A percentile compares a stretch with the other conserved stretches of the same genome.
These are phyloP conservation scores for Melocanna baccifera DNA, from an alignment of 176 grass and related monocot genomes.

Conservation along the genomic window DNA sequence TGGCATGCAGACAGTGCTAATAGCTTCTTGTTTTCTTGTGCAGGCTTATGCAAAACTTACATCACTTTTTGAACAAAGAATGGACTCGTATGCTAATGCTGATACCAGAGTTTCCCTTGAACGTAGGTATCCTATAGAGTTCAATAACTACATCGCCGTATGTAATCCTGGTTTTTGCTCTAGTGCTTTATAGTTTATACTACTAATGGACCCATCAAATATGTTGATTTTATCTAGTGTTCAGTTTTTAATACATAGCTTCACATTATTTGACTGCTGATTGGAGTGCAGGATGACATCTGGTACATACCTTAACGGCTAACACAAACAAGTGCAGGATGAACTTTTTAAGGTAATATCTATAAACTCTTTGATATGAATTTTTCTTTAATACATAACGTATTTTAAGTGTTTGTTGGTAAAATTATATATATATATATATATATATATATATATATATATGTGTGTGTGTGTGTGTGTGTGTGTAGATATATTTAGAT, in stretches of 20 bases:
- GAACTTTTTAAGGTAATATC: no score
- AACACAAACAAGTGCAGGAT: no score
- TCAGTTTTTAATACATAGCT: background rate
- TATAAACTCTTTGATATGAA: no score
- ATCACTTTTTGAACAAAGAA: constrained; percentile 78
- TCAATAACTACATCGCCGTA: background rate
- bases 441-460: no score
- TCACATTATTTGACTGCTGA: background rate
- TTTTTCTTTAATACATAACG: no score
- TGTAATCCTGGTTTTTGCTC: constrained; percentile 3
- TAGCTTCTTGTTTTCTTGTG: constrained; percentile 16
- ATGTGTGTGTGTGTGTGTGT: no score
- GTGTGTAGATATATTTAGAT: no score
- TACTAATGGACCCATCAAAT: background rate
- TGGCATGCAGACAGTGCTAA: background rate
- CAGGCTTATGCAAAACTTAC: constrained; percentile 82
- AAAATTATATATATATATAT: no score
- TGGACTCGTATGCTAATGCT: constrained; percentile 82
- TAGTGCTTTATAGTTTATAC: background rate
- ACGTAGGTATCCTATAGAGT: constrained; percentile 44
- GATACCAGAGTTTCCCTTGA: constrained; percentile 87
- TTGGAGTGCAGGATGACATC: no score
- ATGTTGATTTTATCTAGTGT: background rate
- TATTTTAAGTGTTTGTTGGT: no score
- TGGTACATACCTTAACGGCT: no score